phyloP scores from a whole-genome alignment of 2,329 filamentous ascomycete genomes.

The Sporothrix brunneoviolacea region DNA sequence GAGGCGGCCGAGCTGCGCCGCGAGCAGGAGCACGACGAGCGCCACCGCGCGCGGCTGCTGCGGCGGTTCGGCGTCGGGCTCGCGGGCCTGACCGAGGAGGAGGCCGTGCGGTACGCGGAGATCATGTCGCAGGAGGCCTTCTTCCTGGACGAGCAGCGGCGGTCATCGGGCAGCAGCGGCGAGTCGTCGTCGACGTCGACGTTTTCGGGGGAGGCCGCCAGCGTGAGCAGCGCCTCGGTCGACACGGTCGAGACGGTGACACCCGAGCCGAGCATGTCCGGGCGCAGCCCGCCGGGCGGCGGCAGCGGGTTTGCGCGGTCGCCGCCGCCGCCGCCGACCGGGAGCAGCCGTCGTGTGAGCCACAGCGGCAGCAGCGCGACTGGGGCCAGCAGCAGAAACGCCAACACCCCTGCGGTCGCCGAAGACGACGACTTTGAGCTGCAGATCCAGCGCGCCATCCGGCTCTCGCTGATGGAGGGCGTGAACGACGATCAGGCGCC shows the following conservation, averaged over 20 bases:
- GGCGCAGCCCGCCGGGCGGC: slow-evolving; percentile 28
- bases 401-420: slow-evolving; percentile 18
- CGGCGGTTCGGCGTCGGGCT: slow-evolving; percentile 81
- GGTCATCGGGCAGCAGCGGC: slow-evolving; percentile 22
- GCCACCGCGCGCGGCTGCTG: slow-evolving; percentile 63
- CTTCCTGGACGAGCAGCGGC: slow-evolving; percentile 51
- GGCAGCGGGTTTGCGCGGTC: background rate
- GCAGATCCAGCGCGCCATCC: slow-evolving; percentile 57
- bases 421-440: slow-evolving; percentile 50
- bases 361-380: background rate
- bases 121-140: slow-evolving; percentile 60
- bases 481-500: slow-evolving; percentile 35
- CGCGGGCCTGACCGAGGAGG: slow-evolving; percentile 58
- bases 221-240: slow-evolving; percentile 22
- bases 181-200: slow-evolving; percentile 8
- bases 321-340: too few species aligned
- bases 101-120: slow-evolving; percentile 57
- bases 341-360: slow-evolving; percentile 2
- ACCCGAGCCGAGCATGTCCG: slow-evolving; percentile 47
- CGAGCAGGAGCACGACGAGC: slow-evolving; percentile 60
- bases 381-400: slow-evolving; percentile 1
- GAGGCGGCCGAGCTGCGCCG: slow-evolving; percentile 73
- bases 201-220: slow-evolving; percentile 21
- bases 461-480: slow-evolving; percentile 53
- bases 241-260: slow-evolving; percentile 43